Conservation (phyloP, 306 rosid genomes). For the Prinsepia uniflora region DNA sequence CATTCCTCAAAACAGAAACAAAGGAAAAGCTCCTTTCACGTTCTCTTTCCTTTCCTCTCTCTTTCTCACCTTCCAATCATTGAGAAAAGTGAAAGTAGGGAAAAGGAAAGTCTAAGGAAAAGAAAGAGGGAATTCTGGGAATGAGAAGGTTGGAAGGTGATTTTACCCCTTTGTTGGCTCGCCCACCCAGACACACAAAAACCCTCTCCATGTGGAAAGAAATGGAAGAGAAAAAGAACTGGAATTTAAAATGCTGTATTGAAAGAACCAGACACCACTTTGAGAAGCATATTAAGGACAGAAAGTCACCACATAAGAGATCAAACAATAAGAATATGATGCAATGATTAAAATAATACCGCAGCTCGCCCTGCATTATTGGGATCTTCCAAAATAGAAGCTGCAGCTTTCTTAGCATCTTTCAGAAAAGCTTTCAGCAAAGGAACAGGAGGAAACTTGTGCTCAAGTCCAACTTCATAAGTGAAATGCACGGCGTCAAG, state of each 20-base stretch:
- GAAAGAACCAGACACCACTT: not conserved
- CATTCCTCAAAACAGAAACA: not conserved
- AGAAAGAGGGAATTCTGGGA: not conserved
- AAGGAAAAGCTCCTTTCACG: not conserved
- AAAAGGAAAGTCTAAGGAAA: not conserved
- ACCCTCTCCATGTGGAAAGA: not conserved
- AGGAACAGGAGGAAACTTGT: conserved; percentile 84
- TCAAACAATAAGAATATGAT: not conserved
- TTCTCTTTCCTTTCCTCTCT: not conserved
- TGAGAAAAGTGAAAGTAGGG: not conserved
- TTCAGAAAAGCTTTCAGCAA: conserved; percentile 78
- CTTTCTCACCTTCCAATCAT: not conserved
- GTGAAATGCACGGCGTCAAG: conserved; percentile 99
- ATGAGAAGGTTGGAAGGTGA: not conserved
- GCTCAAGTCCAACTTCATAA: conserved; percentile 83
- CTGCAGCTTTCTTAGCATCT: conserved; percentile 95
- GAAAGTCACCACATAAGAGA: not conserved
- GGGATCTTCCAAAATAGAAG: conserved; percentile 85
- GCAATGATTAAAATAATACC: conserved; percentile 46
- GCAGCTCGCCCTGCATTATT: conserved; percentile 81
- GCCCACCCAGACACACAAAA: not conserved
- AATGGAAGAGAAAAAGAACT: not conserved
- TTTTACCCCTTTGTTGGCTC: not conserved
- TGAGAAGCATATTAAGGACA: not conserved
- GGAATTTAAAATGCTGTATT: not conserved